A percentile compares a stretch with the other conserved stretches of the same genome.
Evolutionary conservation across 805 yeast genomes (phyloP).

Genomic region (Saccharomycopsis fibuligera): DNA sequence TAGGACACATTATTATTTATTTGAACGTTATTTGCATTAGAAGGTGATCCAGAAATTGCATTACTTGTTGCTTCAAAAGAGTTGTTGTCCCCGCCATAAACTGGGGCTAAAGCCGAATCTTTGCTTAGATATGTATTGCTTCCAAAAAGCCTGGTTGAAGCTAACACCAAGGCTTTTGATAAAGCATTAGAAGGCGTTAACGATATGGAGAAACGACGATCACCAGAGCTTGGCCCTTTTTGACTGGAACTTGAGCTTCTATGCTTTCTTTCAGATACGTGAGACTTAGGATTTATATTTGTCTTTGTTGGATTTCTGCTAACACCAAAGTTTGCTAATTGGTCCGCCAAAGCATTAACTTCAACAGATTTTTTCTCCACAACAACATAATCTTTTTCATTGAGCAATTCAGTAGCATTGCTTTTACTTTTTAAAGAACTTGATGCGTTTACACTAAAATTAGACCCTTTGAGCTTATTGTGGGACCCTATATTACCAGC

Average conservation of each 20-base stretch:
- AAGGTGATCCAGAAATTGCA: neutral
- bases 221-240: constrained; percentile 53
- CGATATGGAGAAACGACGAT: constrained; percentile 59
- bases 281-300: neutral
- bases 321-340: constrained; percentile 57
- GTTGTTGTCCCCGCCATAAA: neutral
- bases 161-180: constrained; percentile 79
- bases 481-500: too few species aligned
- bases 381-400: constrained; percentile 84
- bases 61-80: neutral
- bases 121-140: constrained; percentile 21
- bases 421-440: constrained; percentile 21
- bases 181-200: constrained; percentile 81
- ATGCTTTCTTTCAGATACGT: constrained; percentile 25
- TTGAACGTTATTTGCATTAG: constrained; percentile 13
- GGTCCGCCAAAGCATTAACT: constrained; percentile 93
- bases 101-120: neutral
- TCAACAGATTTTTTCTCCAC: constrained; percentile 93
- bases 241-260: constrained; percentile 39
- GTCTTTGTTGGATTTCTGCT: neutral
- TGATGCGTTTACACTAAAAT: constrained; percentile 16
- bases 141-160: constrained; percentile 84
- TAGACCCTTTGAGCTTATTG: constrained; percentile 4
- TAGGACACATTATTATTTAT: constrained; percentile 16
- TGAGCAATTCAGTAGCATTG: constrained; percentile 14